Evolutionary conservation across 805 yeast genomes (phyloP).

Genomic region (Saccharomycopsis javanensis): DNA sequence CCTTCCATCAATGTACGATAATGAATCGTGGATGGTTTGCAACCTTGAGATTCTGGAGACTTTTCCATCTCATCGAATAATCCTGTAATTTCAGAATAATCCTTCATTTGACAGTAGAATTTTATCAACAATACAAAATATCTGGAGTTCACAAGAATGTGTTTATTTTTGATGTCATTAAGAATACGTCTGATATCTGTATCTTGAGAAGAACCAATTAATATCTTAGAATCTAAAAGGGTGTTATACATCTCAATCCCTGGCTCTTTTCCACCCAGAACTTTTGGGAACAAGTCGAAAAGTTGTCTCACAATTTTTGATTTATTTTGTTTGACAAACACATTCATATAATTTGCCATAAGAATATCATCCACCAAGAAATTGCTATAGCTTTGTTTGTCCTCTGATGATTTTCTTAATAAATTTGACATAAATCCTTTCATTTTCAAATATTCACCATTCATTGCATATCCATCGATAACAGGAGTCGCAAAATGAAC

Average conservation of each 20-base stretch:
- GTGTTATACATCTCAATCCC: background rate
- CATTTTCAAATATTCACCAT: background rate
- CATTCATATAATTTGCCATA: background rate
- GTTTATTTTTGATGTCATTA: background rate
- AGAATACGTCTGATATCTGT: background rate
- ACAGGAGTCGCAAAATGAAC: background rate
- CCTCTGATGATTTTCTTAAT: background rate
- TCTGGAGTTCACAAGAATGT: background rate
- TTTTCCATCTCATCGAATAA: background rate
- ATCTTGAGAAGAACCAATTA: background rate
- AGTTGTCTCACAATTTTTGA: background rate
- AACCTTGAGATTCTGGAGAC: background rate
- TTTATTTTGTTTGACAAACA: background rate
- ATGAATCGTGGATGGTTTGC: background rate
- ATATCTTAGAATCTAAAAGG: background rate
- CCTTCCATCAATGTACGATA: background rate
- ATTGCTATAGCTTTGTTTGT: background rate
- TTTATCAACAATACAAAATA: background rate
- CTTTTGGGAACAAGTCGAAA: background rate
- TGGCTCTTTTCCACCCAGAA: background rate
- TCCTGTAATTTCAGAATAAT: background rate
- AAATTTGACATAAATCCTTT: background rate
- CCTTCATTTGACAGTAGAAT: background rate
- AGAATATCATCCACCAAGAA: background rate
- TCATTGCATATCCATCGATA: background rate